phyloP scores from a whole-genome alignment of 1,284 basidiomycete genomes.

The Blastosporella zonata region DNA sequence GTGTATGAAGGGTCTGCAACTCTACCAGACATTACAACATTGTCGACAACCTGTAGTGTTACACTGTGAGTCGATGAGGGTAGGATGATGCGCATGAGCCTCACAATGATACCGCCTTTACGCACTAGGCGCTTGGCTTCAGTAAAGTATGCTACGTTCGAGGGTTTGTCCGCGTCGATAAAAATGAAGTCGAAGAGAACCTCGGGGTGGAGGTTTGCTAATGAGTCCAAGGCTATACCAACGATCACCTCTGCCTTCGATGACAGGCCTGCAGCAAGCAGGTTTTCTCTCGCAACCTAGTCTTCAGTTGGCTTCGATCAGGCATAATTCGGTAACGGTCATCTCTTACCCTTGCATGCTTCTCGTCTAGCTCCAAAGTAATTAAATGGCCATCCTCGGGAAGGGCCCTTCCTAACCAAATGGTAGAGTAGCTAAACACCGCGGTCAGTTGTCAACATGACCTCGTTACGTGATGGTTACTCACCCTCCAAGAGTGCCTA shows the following conservation, averaged over 20 bases:
- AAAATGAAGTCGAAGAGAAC: constrained; percentile 56
- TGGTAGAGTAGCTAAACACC: constrained; percentile 49
- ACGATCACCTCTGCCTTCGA: constrained; percentile 46
- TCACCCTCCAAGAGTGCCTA: constrained; percentile 63
- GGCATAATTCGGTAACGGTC: background rate
- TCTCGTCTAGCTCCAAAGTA: constrained; percentile 47
- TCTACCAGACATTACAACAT: constrained; percentile 51
- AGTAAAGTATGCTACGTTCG: constrained; percentile 46
- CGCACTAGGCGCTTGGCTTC: constrained; percentile 55
- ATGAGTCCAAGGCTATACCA: constrained; percentile 47
- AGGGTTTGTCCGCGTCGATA: constrained; percentile 61
- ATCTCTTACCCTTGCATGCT: constrained; percentile 43
- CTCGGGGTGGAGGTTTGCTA: constrained; percentile 40
- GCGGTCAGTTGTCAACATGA: background rate
- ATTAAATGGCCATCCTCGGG: constrained; percentile 51
- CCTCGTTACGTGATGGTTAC: constrained; percentile 15
- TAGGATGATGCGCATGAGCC: background rate
- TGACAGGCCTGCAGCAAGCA: constrained; percentile 44
- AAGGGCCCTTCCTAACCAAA: constrained; percentile 56
- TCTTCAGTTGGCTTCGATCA: background rate
- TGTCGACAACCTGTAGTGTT: constrained; percentile 52
- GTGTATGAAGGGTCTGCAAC: constrained; percentile 42
- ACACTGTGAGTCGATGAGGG: background rate
- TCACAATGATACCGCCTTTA: constrained; percentile 52
- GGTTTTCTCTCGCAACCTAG: constrained; percentile 53